These are phyloP conservation scores for Trichomonas gallinae DNA, from an alignment of 208 protist genomes.

Conservation along the genomic window DNA sequence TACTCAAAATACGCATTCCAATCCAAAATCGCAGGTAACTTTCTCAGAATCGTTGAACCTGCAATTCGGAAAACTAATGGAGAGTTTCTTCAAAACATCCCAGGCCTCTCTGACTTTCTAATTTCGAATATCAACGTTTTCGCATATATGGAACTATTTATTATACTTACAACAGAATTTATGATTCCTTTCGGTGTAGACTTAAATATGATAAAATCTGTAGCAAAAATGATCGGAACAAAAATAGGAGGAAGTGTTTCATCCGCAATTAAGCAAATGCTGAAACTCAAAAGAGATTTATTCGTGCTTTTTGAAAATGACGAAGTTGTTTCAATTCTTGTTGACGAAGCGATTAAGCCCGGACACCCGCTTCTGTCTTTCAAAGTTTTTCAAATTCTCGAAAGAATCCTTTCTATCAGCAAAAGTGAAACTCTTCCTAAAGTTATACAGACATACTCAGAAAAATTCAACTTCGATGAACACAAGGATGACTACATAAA, in stretches of 20 bases:
- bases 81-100: not conserved
- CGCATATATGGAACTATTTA: not conserved
- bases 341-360: not conserved
- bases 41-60: not conserved
- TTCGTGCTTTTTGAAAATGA: not conserved
- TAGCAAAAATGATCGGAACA: not conserved
- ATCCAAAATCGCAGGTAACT: not conserved
- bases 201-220: not conserved
- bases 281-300: not conserved
- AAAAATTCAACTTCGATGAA: not conserved
- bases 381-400: not conserved
- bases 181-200: not conserved
- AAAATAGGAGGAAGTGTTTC: not conserved
- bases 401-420: not conserved
- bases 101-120: not conserved
- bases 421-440: not conserved
- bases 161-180: not conserved
- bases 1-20: not conserved
- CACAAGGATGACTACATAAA: not conserved
- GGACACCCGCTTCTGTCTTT: not conserved
- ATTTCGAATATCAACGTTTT: not conserved
- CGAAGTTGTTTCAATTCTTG: not conserved
- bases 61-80: not conserved
- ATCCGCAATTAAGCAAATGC: not conserved
- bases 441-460: not conserved